These are phyloP conservation scores for Amesomyces nigricolor DNA, from an alignment of 2,329 filamentous ascomycete genomes.

Conservation along the genomic window DNA sequence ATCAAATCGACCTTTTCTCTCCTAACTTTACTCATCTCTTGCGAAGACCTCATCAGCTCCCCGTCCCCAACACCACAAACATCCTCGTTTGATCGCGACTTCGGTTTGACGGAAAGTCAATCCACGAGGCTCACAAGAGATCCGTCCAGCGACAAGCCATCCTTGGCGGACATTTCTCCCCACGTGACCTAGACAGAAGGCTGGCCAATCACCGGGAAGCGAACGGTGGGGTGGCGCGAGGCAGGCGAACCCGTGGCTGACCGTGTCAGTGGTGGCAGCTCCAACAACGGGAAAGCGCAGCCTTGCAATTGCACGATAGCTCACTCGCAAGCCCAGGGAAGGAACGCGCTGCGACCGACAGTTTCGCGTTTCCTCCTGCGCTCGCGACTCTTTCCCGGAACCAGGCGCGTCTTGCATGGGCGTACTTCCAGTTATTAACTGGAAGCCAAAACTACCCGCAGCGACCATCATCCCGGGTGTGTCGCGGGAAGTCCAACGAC, in stretches of 20 bases:
- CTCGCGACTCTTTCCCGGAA: not conserved
- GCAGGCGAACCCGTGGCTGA: not conserved
- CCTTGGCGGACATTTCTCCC: not conserved
- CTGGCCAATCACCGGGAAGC: conserved; percentile 11
- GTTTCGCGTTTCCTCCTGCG: not conserved
- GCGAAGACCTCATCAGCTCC: too few relatives aligned
- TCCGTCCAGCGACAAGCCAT: too few relatives aligned
- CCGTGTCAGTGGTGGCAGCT: conserved; percentile 11
- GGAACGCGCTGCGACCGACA: not conserved
- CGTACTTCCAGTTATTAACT: not conserved
- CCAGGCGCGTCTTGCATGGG: not conserved
- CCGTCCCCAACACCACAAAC: too few relatives aligned
- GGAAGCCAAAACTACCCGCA: not conserved
- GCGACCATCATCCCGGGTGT: not conserved
- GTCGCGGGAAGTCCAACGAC: not conserved
- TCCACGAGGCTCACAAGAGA: too few relatives aligned
- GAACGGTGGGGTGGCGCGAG: not conserved
- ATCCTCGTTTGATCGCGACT: too few relatives aligned
- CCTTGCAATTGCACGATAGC: conserved; percentile 6
- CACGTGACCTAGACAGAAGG: conserved; percentile 1
- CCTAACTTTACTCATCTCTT: too few relatives aligned
- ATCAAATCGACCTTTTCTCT: too few relatives aligned
- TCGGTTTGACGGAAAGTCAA: too few relatives aligned
- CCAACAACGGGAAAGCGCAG: conserved; percentile 16
- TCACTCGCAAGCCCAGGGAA: not conserved